Conservation (phyloP, 176 grass and related monocot species). For the Triticum timopheevii region DNA sequence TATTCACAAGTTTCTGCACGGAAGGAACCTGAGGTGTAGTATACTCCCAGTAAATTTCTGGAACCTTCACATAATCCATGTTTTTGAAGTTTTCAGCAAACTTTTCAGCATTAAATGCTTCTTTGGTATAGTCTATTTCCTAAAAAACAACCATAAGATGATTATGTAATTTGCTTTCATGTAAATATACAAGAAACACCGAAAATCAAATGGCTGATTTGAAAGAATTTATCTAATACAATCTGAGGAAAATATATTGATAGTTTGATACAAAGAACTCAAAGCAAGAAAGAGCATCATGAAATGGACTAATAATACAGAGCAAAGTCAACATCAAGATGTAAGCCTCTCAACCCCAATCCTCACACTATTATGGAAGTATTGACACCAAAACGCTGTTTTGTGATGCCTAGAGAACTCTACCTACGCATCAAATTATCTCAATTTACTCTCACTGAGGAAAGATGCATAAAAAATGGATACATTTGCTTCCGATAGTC, state of each 20-base stretch:
- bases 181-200: constrained; percentile 16
- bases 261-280: neutral
- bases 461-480: constrained; percentile 5
- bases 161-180: constrained; percentile 25
- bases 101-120: constrained; percentile 95
- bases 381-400: neutral
- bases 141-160: constrained; percentile 35
- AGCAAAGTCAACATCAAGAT: neutral
- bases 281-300: neutral
- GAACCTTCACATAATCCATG: constrained; percentile 91
- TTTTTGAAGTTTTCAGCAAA: constrained; percentile 89
- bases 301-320: neutral
- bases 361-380: neutral
- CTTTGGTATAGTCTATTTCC: constrained; percentile 99
- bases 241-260: neutral
- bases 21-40: constrained; percentile 92
- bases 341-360: neutral
- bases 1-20: constrained; percentile 26
- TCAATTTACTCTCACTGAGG: neutral
- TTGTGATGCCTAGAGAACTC: neutral
- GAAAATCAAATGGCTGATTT: neutral
- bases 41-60: constrained; percentile 80
- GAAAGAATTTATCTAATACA: neutral
- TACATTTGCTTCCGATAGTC: neutral
- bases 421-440: neutral